A percentile compares a stretch with the other conserved stretches of the same genome.
Evolutionary conservation across 2,329 filamentous ascomycete genomes (phyloP).

Genomic region (Curvularia sp.): DNA sequence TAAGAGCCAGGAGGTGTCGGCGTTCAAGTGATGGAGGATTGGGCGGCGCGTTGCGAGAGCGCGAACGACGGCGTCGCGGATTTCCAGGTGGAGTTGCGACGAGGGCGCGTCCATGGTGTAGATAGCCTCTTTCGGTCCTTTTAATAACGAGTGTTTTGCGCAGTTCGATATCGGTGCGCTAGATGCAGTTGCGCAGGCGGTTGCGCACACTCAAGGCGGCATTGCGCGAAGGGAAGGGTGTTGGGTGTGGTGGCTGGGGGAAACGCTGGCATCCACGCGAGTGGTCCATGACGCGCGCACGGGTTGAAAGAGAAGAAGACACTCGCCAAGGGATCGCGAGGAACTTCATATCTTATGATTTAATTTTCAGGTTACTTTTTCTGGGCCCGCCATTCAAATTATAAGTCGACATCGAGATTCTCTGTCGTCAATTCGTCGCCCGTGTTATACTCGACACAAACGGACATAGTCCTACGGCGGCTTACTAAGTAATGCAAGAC

Average conservation of each 20-base stretch:
- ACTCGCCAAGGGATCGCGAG: not conserved
- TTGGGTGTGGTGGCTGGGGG: slow-evolving; percentile 11
- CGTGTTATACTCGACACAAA: not conserved
- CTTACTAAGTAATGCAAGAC: not conserved
- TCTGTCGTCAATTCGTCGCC: not conserved
- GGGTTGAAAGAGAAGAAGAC: slow-evolving; percentile 11
- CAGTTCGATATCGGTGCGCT: slow-evolving; percentile 2
- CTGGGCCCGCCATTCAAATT: not conserved
- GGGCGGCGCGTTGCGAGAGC: slow-evolving; percentile 56
- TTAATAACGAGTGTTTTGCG: not conserved
- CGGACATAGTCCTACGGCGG: too few relatives aligned
- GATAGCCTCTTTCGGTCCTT: not conserved
- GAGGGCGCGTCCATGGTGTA: slow-evolving; percentile 44
- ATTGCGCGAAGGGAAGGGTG: slow-evolving; percentile 19
- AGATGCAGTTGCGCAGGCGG: slow-evolving; percentile 12
- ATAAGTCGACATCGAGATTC: not conserved
- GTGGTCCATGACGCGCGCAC: slow-evolving; percentile 25
- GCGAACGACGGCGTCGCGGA: slow-evolving; percentile 50
- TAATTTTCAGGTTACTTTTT: not conserved
- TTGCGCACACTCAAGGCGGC: slow-evolving; percentile 27
- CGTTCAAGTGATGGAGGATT: slow-evolving; percentile 69
- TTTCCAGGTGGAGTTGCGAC: slow-evolving; percentile 53
- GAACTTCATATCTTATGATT: not conserved
- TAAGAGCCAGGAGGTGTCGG: slow-evolving; percentile 72
- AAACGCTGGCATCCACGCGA: slow-evolving; percentile 4